phyloP scores from a whole-genome alignment of 257 asterid species.

The Apocynum venetum region DNA sequence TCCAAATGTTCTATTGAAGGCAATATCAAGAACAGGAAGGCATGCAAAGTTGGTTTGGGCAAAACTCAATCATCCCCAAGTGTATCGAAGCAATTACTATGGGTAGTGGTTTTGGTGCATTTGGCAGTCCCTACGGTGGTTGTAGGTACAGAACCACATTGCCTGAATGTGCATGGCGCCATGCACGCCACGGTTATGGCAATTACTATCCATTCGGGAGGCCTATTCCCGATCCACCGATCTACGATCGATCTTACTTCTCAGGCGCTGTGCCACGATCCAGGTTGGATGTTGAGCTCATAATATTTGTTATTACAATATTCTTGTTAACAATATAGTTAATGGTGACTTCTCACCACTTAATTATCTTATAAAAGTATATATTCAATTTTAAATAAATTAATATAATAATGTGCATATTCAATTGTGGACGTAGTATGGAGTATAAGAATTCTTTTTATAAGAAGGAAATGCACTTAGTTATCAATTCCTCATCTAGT shows the following conservation, averaged over 20 bases:
- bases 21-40: slow-evolving; percentile 40
- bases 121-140: background rate
- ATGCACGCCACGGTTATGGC: background rate
- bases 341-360: too few relatives aligned
- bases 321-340: too few relatives aligned
- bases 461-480: too few relatives aligned
- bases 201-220: background rate
- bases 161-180: background rate
- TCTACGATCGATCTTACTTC: background rate
- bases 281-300: background rate
- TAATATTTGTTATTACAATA: background rate
- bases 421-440: too few relatives aligned
- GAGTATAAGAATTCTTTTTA: too few relatives aligned
- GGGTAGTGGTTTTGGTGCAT: background rate
- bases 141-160: background rate
- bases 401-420: too few relatives aligned
- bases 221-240: background rate
- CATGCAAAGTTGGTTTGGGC: slow-evolving; percentile 47
- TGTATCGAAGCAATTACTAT: background rate
- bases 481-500: too few relatives aligned
- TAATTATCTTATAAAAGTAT: too few relatives aligned
- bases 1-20: slow-evolving; percentile 41
- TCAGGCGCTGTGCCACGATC: slow-evolving; percentile 11
- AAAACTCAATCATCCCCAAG: slow-evolving; percentile 39
- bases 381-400: too few relatives aligned